Base-by-base conservation (phyloP, 169 alveolate species). In the Plasmodium reichenowi region DNA sequence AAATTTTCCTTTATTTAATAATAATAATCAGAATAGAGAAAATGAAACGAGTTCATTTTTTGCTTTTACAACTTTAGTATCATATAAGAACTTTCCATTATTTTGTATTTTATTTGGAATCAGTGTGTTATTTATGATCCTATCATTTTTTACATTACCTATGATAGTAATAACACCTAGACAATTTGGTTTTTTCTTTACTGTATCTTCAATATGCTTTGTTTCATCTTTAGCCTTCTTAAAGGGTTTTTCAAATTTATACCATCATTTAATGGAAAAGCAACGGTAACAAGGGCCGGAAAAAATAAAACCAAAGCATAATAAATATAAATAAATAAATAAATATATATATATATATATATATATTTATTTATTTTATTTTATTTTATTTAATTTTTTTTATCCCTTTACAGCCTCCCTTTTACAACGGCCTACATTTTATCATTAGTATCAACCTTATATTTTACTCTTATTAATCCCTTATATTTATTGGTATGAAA, bases 101-200 rank as follows among this genome's bases (percentile, higher is more conserved):
- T 80, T 80, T 29, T 80, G 90, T 56, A 38, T 80, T 8, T 80
- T 80, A 32, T 80, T 80, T 80, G 90, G 90, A 7, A 56, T 80
- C 32, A 80, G 90, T 58, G 58, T 80, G n/a, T 12, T 66, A 6
- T 80, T 80, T 48, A 47, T 80, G 20, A 54, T 80, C 10, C 56
- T 80, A 48, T 68, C 90, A 3, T 68, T 80, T 60, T 80, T 80
- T 54, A 80, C 90, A 13, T 68, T 80, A 48, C 90, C 90, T 45
- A 80, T 80, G 90, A 80, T 80, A 56, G 90, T 80, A 1, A 80
- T 80, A 12, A 20, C 90, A 0, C 90, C 90, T 13, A 66, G 90
- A 17, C 90, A 80, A 26, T 80, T 80, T 45, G 90, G 90, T 29
- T 80, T 58, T 50, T 80, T 80, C 73, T 80, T 80, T 47, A 80